Percentiles rank a stretch among this genome's conserved stretches.
These are phyloP conservation scores for Aspergillus proliferans DNA, from an alignment of 2,329 filamentous ascomycete genomes.

Conservation along the genomic window DNA sequence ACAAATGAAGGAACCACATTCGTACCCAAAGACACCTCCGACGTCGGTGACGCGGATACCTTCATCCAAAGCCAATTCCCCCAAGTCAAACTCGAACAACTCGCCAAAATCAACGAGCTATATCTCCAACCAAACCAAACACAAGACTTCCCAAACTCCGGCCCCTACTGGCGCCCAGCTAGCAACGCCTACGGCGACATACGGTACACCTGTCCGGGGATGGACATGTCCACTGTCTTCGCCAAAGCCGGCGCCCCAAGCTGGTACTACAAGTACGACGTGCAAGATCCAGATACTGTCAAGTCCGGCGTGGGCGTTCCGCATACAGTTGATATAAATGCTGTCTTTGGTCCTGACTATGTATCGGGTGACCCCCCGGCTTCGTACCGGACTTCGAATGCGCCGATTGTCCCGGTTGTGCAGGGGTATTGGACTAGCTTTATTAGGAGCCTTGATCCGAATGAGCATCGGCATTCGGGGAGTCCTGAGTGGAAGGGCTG, in stretches of 20 bases:
- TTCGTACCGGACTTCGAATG: conserved; percentile 55
- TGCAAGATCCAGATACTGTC: conserved; percentile 52
- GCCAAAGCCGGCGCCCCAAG: conserved; percentile 30
- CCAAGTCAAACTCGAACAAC: conserved; percentile 45
- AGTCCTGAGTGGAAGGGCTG: conserved; percentile 50
- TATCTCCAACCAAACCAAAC: conserved; percentile 49
- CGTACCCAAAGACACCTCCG: conserved; percentile 46
- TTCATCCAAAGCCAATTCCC: conserved; percentile 58
- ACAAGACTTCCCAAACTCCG: conserved; percentile 42
- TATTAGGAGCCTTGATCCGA: conserved; percentile 61
- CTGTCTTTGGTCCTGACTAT: conserved; percentile 61
- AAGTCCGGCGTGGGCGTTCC: conserved; percentile 55
- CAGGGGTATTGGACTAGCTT: conserved; percentile 73
- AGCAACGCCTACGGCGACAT: conserved; percentile 59
- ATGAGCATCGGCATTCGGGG: conserved; percentile 43
- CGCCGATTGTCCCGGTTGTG: conserved; percentile 52
- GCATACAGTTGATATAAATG: conserved; percentile 61
- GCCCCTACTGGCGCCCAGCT: conserved; percentile 54
- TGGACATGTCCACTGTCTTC: conserved; percentile 47
- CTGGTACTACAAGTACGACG: conserved; percentile 67
- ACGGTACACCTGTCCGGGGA: conserved; percentile 58
- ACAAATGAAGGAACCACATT: conserved; percentile 63
- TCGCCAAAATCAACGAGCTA: conserved; percentile 47
- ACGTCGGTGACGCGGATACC: conserved; percentile 43
- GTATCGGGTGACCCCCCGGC: conserved; percentile 42